phyloP scores from a whole-genome alignment of 2,329 filamentous ascomycete genomes.

The Ophiostoma tasmaniense region DNA sequence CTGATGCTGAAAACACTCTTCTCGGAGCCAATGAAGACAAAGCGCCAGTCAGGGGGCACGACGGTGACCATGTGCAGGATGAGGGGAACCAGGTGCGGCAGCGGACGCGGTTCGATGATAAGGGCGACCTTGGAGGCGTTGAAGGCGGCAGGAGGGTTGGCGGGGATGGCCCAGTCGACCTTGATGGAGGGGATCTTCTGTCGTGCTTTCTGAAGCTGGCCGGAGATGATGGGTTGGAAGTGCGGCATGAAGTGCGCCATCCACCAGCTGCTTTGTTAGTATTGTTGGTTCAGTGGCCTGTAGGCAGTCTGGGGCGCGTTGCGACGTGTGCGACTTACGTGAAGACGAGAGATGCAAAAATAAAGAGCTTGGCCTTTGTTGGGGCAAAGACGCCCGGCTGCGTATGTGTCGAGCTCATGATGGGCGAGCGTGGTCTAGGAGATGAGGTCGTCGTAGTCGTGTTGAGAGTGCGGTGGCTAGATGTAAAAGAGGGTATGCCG shows the following conservation, averaged over 20 bases:
- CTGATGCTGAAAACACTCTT: conserved; percentile 39
- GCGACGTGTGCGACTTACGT: conserved; percentile 32
- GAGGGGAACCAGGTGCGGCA: conserved; percentile 41
- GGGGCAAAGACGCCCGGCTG: conserved; percentile 25
- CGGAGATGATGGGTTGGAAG: conserved; percentile 36
- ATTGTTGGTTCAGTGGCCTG: no score
- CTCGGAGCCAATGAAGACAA: conserved; percentile 44
- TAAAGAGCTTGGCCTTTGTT: conserved; percentile 30
- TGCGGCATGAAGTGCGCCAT: conserved; percentile 36
- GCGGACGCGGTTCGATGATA: conserved; percentile 41
- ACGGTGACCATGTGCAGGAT: conserved; percentile 45
- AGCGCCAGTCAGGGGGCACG: conserved; percentile 46
- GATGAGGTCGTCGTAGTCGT: not conserved
- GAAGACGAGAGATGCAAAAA: conserved; percentile 30
- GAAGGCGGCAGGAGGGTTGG: conserved; percentile 31
- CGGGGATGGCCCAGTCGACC: conserved; percentile 31
- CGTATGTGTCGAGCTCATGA: conserved; percentile 21
- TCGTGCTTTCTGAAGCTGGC: conserved; percentile 33
- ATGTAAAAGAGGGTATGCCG: not conserved
- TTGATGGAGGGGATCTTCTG: conserved; percentile 34
- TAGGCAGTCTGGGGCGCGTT: not conserved
- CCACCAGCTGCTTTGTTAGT: conserved; percentile 35
- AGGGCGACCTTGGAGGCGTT: conserved; percentile 45
- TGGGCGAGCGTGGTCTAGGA: not conserved
- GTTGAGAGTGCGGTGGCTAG: not conserved